A percentile compares a stretch with the other conserved stretches of the same genome.
Evolutionary conservation across 2,329 filamentous ascomycete species (phyloP).

Genomic region (Fusarium sulawesiense): DNA sequence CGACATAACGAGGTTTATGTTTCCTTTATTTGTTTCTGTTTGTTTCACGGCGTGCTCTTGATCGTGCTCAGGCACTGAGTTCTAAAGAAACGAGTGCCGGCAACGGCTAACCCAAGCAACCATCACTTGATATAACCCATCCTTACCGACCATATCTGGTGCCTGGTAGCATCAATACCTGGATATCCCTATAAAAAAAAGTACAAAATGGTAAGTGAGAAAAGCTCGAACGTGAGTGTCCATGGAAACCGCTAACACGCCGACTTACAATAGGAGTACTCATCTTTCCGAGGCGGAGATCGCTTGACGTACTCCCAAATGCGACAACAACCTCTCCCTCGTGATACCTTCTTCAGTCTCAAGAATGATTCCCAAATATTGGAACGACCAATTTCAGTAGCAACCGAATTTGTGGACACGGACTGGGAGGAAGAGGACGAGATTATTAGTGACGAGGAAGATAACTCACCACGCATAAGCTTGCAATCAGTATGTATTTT

Average conservation of each 20-base stretch:
- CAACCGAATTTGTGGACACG: slow-evolving; percentile 82
- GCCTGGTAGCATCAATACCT: slow-evolving; percentile 29
- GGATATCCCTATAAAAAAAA: slow-evolving; percentile 10
- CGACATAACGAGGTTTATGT: slow-evolving; percentile 50
- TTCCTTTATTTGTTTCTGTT: slow-evolving; percentile 43
- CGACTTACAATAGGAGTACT: slow-evolving; percentile 51
- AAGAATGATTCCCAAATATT: slow-evolving; percentile 59
- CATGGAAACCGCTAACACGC: slow-evolving; percentile 2
- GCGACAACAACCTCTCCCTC: slow-evolving; percentile 61
- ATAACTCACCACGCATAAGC: slow-evolving; percentile 75
- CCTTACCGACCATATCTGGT: slow-evolving; percentile 32
- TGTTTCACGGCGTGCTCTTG: slow-evolving; percentile 46
- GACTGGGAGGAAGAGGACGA: slow-evolving; percentile 78
- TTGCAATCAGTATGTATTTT: slow-evolving; percentile 74
- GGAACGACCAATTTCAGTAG: slow-evolving; percentile 73
- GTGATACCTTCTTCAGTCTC: slow-evolving; percentile 71
- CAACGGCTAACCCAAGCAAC: slow-evolving; percentile 50
- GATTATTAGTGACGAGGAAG: slow-evolving; percentile 68
- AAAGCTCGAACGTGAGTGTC: not conserved
- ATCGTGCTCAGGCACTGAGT: slow-evolving; percentile 33
- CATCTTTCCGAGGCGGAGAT: slow-evolving; percentile 52
- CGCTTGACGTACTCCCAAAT: slow-evolving; percentile 60
- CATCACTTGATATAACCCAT: slow-evolving; percentile 31
- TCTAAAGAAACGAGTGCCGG: slow-evolving; percentile 51
- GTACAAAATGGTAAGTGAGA: slow-evolving; percentile 51